A percentile compares a stretch with the other conserved stretches of the same genome.
These are phyloP conservation scores for Isatis tinctoria DNA, from an alignment of 345 rosid genomes.

Conservation along the genomic window DNA sequence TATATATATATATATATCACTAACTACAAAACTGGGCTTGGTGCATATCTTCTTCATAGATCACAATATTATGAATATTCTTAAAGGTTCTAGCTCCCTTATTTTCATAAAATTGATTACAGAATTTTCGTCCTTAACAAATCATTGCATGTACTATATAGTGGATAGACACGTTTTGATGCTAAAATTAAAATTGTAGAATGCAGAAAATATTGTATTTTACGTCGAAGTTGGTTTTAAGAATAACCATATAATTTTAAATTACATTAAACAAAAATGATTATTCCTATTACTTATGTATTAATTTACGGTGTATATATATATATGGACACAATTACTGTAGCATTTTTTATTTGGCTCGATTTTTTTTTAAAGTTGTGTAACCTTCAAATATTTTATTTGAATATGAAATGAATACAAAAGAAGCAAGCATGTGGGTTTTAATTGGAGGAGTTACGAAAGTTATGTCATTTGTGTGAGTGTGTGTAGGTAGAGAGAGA, in stretches of 20 bases:
- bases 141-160: neutral
- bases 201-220: neutral
- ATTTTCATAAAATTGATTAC: neutral
- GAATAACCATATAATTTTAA: neutral
- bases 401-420: slow-evolving; percentile 8
- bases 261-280: neutral
- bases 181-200: neutral
- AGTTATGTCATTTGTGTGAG: slow-evolving; percentile 24
- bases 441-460: slow-evolving; percentile 29
- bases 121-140: neutral
- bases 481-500: slow-evolving; percentile 21
- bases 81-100: neutral
- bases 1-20: neutral
- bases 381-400: too few species aligned
- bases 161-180: neutral
- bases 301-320: neutral
- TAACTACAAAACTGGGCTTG: neutral
- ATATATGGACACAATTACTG: neutral
- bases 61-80: neutral
- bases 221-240: neutral
- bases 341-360: neutral
- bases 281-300: neutral
- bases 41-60: neutral
- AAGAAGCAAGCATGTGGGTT: slow-evolving; percentile 26
- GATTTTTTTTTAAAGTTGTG: neutral